Percentiles rank a stretch among this genome's conserved stretches.
Conservation (phyloP, 345 rosid species). For the Anastatica hierochuntica region DNA sequence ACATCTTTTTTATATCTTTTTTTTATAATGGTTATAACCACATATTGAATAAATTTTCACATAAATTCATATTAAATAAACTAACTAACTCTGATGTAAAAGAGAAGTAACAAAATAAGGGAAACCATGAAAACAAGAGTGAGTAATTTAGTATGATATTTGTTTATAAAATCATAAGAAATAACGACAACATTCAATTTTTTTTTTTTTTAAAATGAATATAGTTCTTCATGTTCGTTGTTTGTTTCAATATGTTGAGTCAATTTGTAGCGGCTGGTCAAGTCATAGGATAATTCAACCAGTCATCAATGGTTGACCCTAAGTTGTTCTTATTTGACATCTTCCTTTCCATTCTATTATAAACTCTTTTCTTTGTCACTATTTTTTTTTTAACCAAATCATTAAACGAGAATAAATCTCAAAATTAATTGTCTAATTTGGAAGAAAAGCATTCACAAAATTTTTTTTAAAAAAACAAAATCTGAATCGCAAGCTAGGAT, state of each 20-base stretch:
- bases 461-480: too few relatives aligned
- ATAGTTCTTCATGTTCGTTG: not conserved
- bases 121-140: not conserved
- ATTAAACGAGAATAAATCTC: too few relatives aligned
- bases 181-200: not conserved
- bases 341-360: conserved; percentile 12
- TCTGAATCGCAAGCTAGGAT: too few relatives aligned
- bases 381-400: too few relatives aligned
- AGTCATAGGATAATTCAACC: conserved; percentile 18
- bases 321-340: conserved; percentile 21
- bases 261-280: conserved; percentile 26
- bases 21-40: too few relatives aligned
- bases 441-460: too few relatives aligned
- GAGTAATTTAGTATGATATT: not conserved
- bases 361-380: too few relatives aligned
- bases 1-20: too few relatives aligned
- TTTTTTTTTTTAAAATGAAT: not conserved
- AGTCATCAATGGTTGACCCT: conserved; percentile 23
- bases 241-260: conserved; percentile 12
- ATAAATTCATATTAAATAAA: not conserved
- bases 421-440: too few relatives aligned
- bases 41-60: too few relatives aligned
- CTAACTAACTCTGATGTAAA: not conserved
- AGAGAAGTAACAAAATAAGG: not conserved
- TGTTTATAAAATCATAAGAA: not conserved